Conservation (phyloP, 257 asterid species). For the Solanum rostratum region DNA sequence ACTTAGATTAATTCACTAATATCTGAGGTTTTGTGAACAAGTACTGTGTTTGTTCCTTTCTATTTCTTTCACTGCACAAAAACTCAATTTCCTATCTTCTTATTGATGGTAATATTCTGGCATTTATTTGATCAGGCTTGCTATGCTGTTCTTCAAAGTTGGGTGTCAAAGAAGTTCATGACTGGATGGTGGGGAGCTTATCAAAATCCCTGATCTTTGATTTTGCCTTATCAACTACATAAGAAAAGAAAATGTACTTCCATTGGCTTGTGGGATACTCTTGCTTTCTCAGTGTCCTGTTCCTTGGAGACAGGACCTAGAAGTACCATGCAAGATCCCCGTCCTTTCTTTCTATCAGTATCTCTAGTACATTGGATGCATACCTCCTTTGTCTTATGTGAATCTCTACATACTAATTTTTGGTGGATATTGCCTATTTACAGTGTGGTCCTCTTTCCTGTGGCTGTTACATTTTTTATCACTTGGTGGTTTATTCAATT, state of each 20-base stretch:
- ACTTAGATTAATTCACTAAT: not conserved
- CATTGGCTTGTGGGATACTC: not conserved
- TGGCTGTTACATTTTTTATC: slow-evolving; percentile 87
- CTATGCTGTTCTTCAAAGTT: slow-evolving; percentile 96
- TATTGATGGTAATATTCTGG: slow-evolving; percentile 3
- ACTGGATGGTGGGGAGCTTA: slow-evolving; percentile 76
- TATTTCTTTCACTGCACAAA: not conserved
- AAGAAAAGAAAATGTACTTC: not conserved
- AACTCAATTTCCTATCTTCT: not conserved
- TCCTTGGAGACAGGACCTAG: slow-evolving; percentile 1
- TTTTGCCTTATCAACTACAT: not conserved
- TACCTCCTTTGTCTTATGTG: not conserved
- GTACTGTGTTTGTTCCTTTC: not conserved
- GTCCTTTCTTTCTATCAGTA: not conserved
- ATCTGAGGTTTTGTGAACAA: not conserved
- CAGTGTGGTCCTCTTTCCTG: slow-evolving; percentile 94
- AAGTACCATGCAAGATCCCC: not conserved
- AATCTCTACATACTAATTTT: not conserved
- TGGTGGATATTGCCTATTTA: slow-evolving; percentile 11
- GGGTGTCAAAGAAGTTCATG: slow-evolving; percentile 98
- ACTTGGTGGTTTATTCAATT: slow-evolving; percentile 98
- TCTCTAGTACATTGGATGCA: not conserved
- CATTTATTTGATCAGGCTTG: slow-evolving; percentile 60
- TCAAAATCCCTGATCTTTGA: not conserved
- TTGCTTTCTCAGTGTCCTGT: not conserved